phyloP scores from a whole-genome alignment of 2,329 filamentous ascomycete genomes.

The Aspergillus sp. region DNA sequence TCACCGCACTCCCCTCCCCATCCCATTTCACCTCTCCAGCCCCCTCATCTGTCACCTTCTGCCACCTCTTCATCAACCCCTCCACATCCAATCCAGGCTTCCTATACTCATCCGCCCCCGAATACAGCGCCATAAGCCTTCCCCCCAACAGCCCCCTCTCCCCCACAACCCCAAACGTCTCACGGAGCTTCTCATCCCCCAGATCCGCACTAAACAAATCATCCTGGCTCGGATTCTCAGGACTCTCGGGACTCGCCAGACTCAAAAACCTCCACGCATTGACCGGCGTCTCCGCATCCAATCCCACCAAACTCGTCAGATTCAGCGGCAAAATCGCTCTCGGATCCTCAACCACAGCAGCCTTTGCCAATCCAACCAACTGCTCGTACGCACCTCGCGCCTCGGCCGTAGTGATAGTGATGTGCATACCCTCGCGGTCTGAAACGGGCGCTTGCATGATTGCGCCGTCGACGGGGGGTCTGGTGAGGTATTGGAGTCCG shows the following conservation, averaged over 20 bases:
- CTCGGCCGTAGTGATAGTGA: constrained; percentile 25
- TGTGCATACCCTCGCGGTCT: constrained; percentile 67
- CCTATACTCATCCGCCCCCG: constrained; percentile 49
- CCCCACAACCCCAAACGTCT: constrained; percentile 63
- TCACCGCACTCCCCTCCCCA: constrained; percentile 48
- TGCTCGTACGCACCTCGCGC: constrained; percentile 33
- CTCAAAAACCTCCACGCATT: constrained; percentile 62
- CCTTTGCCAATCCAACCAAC: constrained; percentile 37
- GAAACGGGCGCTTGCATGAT: constrained; percentile 80
- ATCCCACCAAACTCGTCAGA: constrained; percentile 35
- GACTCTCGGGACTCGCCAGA: constrained; percentile 54
- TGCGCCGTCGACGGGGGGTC: constrained; percentile 66
- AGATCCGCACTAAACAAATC: constrained; percentile 87
- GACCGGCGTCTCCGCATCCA: constrained; percentile 46
- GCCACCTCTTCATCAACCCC: constrained; percentile 46
- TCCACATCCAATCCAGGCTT: constrained; percentile 49
- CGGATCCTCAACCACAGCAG: constrained; percentile 19
- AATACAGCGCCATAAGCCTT: constrained; percentile 48
- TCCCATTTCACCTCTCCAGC: constrained; percentile 48
- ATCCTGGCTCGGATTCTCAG: constrained; percentile 67
- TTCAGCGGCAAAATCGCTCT: constrained; percentile 35
- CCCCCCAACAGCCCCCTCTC: constrained; percentile 39
- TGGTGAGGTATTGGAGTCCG: constrained; percentile 35
- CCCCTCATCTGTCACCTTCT: constrained; percentile 39
- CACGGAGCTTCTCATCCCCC: constrained; percentile 55